Conservation (phyloP, 2,329 filamentous ascomycete species). For the Pestalotiopsis sp. region DNA sequence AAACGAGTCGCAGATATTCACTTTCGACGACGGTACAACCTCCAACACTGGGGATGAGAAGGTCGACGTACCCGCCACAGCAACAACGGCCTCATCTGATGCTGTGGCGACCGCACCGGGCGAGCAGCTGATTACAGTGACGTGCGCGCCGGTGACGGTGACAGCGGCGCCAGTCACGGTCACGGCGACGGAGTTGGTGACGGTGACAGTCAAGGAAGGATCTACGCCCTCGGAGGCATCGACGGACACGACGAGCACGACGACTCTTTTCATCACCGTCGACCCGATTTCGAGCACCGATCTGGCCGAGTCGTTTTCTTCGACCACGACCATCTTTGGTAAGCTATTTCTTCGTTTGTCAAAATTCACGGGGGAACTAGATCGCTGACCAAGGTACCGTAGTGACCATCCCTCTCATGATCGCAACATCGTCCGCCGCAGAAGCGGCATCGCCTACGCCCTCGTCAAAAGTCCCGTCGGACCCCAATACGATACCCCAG, state of each 20-base stretch:
- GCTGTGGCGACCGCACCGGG: neutral
- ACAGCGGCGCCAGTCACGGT: constrained; percentile 3
- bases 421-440: neutral
- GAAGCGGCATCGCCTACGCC: neutral
- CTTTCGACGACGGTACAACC: constrained; percentile 18
- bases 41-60: neutral
- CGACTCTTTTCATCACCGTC: constrained; percentile 2
- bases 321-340: constrained; percentile 12
- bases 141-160: constrained; percentile 5
- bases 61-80: neutral
- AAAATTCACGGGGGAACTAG: neutral
- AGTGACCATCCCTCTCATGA: constrained; percentile 11
- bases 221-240: neutral
- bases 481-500: constrained; percentile 11
- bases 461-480: neutral
- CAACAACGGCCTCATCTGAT: neutral
- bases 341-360: neutral
- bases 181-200: neutral
- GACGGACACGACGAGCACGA: neutral
- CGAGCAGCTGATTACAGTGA: neutral
- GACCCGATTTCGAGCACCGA: neutral
- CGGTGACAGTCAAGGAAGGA: neutral
- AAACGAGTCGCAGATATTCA: constrained; percentile 45
- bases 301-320: constrained; percentile 8
- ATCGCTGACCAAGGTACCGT: neutral